Evolutionary conservation across 1,139 yeast species (phyloP).

Genomic region (Pichia sp.): DNA sequence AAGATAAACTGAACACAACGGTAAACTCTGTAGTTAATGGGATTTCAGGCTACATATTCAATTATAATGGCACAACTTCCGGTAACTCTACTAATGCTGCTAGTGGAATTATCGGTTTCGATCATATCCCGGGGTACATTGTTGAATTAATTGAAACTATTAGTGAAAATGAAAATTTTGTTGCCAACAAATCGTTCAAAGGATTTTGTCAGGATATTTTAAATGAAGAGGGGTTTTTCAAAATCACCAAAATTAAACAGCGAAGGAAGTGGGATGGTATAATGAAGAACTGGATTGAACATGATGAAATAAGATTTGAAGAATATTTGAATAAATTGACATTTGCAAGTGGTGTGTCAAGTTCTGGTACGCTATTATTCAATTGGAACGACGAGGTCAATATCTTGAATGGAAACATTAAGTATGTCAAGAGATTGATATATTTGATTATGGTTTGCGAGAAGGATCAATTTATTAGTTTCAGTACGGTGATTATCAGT

Average conservation of each 20-base stretch:
- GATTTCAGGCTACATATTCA: conserved; percentile 24
- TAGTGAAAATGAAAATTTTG: conserved; percentile 30
- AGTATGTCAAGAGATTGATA: conserved; percentile 43
- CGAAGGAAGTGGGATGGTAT: conserved; percentile 42
- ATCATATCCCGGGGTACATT: conserved; percentile 28
- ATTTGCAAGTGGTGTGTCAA: conserved; percentile 27
- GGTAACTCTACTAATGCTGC: conserved; percentile 36
- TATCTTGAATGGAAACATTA: conserved; percentile 29
- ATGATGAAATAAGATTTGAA: conserved; percentile 49
- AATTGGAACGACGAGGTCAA: conserved; percentile 71
- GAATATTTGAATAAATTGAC: conserved; percentile 49
- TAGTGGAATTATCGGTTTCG: conserved; percentile 26
- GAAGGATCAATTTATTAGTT: conserved; percentile 42
- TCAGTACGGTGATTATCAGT: conserved; percentile 41
- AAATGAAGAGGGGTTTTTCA: conserved; percentile 41
- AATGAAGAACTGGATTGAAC: conserved; percentile 45
- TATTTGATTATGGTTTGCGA: conserved; percentile 57
- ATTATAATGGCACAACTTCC: no score
- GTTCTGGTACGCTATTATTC: conserved; percentile 44
- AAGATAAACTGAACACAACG: conserved; percentile 39
- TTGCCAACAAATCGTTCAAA: conserved; percentile 42
- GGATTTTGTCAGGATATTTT: conserved; percentile 42
- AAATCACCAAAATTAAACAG: conserved; percentile 13
- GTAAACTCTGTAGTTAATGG: conserved; percentile 38
- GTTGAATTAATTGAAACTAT: conserved; percentile 29